Evolutionary conservation across 2,329 filamentous ascomycete species (phyloP).

Genomic region (Geosmithia flava): DNA sequence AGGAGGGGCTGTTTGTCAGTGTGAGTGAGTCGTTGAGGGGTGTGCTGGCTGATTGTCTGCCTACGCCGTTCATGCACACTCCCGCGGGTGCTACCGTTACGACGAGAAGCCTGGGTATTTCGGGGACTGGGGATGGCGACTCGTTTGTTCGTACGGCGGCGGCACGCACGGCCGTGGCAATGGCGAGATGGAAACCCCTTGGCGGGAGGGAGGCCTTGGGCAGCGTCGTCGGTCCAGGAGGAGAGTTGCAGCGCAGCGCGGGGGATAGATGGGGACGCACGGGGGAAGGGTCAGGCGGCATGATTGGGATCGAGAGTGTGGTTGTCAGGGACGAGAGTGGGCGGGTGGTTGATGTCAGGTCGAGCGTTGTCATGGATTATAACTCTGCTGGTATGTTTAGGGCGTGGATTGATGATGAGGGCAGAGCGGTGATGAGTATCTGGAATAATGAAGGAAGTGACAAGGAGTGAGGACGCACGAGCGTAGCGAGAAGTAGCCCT

Average conservation of each 20-base stretch:
- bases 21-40: slow-evolving; percentile 26
- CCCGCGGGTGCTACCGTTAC: slow-evolving; percentile 9
- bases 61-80: slow-evolving; percentile 28
- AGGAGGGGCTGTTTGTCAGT: too few relatives aligned
- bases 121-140: slow-evolving; percentile 80
- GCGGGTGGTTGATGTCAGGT: slow-evolving; percentile 23
- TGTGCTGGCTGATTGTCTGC: slow-evolving; percentile 48
- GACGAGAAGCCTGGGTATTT: slow-evolving; percentile 42
- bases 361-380: slow-evolving; percentile 59
- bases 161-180: slow-evolving; percentile 58
- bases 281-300: slow-evolving; percentile 72
- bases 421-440: slow-evolving; percentile 38
- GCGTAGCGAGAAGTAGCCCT: too few relatives aligned
- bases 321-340: slow-evolving; percentile 31
- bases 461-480: background rate
- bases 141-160: slow-evolving; percentile 67
- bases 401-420: slow-evolving; percentile 58
- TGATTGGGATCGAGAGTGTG: slow-evolving; percentile 65
- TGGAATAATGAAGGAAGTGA: slow-evolving; percentile 15
- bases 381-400: slow-evolving; percentile 86
- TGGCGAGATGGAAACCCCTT: slow-evolving; percentile 49
- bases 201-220: slow-evolving; percentile 44
- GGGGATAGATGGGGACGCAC: slow-evolving; percentile 60
- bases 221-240: slow-evolving; percentile 55
- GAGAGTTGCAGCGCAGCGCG: slow-evolving; percentile 64